Evolutionary conservation across 2,329 filamentous ascomycete genomes (phyloP), one percentile per base, ranked within the genome.

Genomic region (Ascochyta clinopodiicola): DNA sequence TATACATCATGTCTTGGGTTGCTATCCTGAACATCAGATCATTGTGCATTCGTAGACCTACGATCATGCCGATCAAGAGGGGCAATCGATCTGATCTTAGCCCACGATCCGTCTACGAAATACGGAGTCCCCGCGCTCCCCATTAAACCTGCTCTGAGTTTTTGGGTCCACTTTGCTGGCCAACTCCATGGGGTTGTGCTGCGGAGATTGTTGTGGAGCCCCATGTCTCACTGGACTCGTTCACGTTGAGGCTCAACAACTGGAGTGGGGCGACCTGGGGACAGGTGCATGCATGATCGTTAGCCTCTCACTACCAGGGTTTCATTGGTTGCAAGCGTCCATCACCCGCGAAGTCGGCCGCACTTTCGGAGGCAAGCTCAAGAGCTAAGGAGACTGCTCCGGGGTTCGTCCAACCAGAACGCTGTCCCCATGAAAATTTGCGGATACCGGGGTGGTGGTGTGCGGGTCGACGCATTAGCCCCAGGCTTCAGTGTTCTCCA

Each of bases 221-320:
- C 51, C 42, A 37, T 35, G 40, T 49, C 54, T 51, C 47, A 59
- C 44, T 56, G 47, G 44, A 40, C 43, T 52, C 48, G 47, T 53
- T 61, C 51, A 56, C 37, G 60, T 57, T 70, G 64, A 67, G 67
- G 67, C 67, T 70, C 66, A 68, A 69, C 58, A 59, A 56, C 48
- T 17, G 47, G 59, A 62, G 66, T 65, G 66, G 58, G 47, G 52
- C 17, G 32, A 35, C 44, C 55, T 51, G 53, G 52, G 53, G 45
- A 40, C 29, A 38, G 37, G 44, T 44, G 52, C 54, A 44, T 44
- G 46, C 37, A 44, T 55, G 31, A 31, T 22, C 38, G 2, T 37
- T 49, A 51, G 51, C 35, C 21, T 4, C 21, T 12, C 7, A 12
- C 5, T 37, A 22, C 7, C 24, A n/a, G 21, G 31, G 1, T 40